These are phyloP conservation scores for Trichosporon ovoides DNA, from an alignment of 1,284 basidiomycete genomes.

Conservation along the genomic window DNA sequence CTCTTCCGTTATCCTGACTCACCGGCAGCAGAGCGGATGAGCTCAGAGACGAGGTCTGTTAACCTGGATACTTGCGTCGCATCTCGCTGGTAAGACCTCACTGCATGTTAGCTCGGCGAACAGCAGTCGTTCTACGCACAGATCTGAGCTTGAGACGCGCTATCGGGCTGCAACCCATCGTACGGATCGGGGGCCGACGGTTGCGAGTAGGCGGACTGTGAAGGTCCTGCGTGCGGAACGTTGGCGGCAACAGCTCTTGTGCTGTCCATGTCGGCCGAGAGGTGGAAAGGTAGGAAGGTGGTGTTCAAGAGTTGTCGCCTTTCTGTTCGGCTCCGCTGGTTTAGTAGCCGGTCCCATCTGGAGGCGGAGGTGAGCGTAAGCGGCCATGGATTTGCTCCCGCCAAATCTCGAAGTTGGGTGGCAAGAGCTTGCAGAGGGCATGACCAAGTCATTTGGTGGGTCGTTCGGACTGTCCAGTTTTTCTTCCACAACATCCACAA, in stretches of 20 bases:
- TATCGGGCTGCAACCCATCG: slow-evolving; percentile 27
- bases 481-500: background rate
- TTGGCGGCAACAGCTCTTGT: slow-evolving; percentile 12
- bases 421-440: background rate
- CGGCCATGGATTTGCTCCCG: slow-evolving; percentile 11
- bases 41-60: slow-evolving; percentile 68
- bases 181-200: slow-evolving; percentile 18
- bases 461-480: background rate
- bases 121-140: slow-evolving; percentile 66
- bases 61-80: slow-evolving; percentile 68
- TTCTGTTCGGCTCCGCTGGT: too few relatives aligned
- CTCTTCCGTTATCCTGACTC: slow-evolving; percentile 25
- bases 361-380: too few relatives aligned
- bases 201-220: background rate
- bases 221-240: background rate
- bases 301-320: too few relatives aligned
- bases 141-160: slow-evolving; percentile 66
- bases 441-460: background rate
- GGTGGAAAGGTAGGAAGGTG: too few relatives aligned
- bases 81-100: slow-evolving; percentile 80
- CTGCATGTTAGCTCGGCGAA: slow-evolving; percentile 75
- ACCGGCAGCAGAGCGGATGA: slow-evolving; percentile 74
- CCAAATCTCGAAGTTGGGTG: slow-evolving; percentile 13
- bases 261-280: slow-evolving; percentile 18
- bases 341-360: too few relatives aligned